Conservation (phyloP, 129 eudicot species). For the Tagetes erecta region DNA sequence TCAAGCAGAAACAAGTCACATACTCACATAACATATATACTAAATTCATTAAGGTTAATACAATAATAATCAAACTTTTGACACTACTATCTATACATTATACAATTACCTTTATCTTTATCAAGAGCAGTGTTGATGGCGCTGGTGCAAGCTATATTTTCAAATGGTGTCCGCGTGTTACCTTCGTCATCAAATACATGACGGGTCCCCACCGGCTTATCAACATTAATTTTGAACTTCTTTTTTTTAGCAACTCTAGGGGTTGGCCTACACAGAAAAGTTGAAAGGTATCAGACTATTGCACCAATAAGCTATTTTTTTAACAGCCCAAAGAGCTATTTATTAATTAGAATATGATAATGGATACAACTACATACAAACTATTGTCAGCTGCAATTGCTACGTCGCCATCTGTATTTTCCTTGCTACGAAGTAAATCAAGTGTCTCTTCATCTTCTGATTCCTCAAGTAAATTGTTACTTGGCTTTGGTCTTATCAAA, state of each 20-base stretch:
- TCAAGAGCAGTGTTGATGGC: slow-evolving; percentile 49
- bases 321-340: neutral
- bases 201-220: slow-evolving; percentile 85
- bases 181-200: slow-evolving; percentile 95
- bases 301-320: neutral
- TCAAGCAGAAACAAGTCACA: slow-evolving; percentile 4
- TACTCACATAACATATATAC: neutral
- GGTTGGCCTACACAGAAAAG: slow-evolving; percentile 49
- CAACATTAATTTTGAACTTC: slow-evolving; percentile 87
- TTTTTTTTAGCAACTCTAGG: slow-evolving; percentile 75
- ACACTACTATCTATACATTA: neutral
- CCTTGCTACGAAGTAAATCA: slow-evolving; percentile 48
- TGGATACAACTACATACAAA: slow-evolving; percentile 39
- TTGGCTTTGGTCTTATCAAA: slow-evolving; percentile 25
- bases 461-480: slow-evolving; percentile 30
- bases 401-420: slow-evolving; percentile 30
- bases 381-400: slow-evolving; percentile 27
- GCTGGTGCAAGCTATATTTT: slow-evolving; percentile 53
- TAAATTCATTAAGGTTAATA: neutral
- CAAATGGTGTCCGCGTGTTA: slow-evolving; percentile 78
- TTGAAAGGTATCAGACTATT: neutral
- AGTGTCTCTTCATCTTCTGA: slow-evolving; percentile 40
- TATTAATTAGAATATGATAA: neutral
- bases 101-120: slow-evolving; percentile 54
- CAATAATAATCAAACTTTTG: neutral